Evolutionary conservation across 441 rosid genomes (phyloP).

Genomic region (Mallotus repandus): DNA sequence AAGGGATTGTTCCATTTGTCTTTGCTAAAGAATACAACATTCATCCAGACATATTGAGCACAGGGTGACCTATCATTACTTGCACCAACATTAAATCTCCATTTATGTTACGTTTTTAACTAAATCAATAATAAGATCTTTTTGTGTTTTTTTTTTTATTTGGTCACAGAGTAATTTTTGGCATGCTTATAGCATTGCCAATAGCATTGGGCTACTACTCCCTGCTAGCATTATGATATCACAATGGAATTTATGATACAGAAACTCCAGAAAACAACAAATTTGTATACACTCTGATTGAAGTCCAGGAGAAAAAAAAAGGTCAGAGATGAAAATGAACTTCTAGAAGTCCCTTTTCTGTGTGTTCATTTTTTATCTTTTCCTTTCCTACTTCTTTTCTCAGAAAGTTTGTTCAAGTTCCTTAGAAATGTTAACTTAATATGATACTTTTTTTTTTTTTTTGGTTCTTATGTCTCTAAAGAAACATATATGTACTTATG

Average conservation of each 20-base stretch:
- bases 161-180: slow-evolving; percentile 70
- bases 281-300: background rate
- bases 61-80: slow-evolving; percentile 48
- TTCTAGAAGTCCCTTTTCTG: slow-evolving; percentile 11
- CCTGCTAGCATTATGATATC: slow-evolving; percentile 54
- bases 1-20: slow-evolving; percentile 87
- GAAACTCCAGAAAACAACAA: slow-evolving; percentile 11
- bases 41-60: slow-evolving; percentile 77
- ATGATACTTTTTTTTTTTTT: background rate
- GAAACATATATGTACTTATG: background rate
- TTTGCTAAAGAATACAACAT: slow-evolving; percentile 86
- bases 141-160: background rate
- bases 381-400: background rate
- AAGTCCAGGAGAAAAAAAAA: background rate
- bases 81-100: background rate
- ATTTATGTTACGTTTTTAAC: background rate
- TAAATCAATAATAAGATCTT: background rate
- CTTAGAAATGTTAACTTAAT: background rate
- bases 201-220: slow-evolving; percentile 72
- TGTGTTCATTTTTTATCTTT: slow-evolving; percentile 10
- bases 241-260: background rate
- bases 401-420: slow-evolving; percentile 3
- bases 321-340: background rate
- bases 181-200: slow-evolving; percentile 77
- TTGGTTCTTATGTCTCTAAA: background rate